phyloP scores from a whole-genome alignment of 2,329 filamentous ascomycete genomes.

The Diplodia scrobiculata region DNA sequence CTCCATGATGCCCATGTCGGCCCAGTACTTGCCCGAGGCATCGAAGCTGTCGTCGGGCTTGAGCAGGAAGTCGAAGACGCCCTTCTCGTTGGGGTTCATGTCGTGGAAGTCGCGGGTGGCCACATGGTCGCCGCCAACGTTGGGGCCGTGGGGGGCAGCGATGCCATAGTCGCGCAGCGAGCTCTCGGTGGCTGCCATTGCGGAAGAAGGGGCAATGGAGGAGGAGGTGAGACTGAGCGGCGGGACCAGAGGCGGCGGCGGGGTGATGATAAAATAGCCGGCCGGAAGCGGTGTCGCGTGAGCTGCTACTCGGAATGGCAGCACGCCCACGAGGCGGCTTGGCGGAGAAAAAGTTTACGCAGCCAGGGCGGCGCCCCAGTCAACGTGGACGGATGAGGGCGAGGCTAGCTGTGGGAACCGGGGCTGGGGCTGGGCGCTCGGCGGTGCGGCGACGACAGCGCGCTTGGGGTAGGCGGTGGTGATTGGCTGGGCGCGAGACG shows the following conservation, averaged over 20 bases:
- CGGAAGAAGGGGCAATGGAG: not conserved
- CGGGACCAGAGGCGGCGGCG: not conserved
- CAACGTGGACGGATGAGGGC: constrained; percentile 11
- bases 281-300: constrained; percentile 14
- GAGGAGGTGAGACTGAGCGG: not conserved
- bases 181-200: constrained; percentile 23
- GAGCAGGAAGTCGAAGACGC: constrained; percentile 75
- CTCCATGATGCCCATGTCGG: constrained; percentile 72
- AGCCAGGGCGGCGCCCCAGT: not conserved
- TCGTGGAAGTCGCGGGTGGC: constrained; percentile 47
- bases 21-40: constrained; percentile 84
- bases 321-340: constrained; percentile 5
- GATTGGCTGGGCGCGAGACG: not conserved
- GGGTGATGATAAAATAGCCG: constrained; percentile 13
- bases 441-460: not conserved
- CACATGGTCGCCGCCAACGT: constrained; percentile 49
- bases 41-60: constrained; percentile 89
- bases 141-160: constrained; percentile 54
- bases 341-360: constrained; percentile 17
- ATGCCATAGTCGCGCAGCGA: constrained; percentile 53
- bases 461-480: not conserved
- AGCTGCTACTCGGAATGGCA: constrained; percentile 23
- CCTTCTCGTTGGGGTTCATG: constrained; percentile 62
- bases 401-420: constrained; percentile 4
- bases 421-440: constrained; percentile 17